Base-by-base conservation (phyloP, 257 asterid genomes). In the Ocimum tenuiflorum region DNA sequence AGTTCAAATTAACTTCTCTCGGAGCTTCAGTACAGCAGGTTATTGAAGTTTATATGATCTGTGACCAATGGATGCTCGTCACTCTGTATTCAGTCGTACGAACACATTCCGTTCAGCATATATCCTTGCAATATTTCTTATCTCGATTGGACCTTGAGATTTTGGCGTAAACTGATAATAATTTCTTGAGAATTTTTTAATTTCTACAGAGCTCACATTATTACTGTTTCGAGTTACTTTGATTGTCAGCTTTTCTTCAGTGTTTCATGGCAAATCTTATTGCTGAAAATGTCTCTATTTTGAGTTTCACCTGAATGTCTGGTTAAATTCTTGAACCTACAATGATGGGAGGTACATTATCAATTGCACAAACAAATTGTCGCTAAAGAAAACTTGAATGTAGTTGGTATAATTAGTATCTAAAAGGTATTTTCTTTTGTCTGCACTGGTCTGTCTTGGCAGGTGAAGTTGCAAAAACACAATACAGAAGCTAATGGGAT, bases 381-480 rank as follows among this genome's bases (percentile, higher is more conserved):
- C 65, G 10, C 55, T 29, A 1, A 57, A 56, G 29, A 66, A 33
- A 48, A 42, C 3, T 42, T 43, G 49, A 50, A 52, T 38, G 46
- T 39, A 18, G 41, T 47, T 18, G 4, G 31, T 27, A 27, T 50
- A 35, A 59, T 48, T 55, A 29, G 68, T 57, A 68, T 46, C 62
- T 52, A 24, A 42, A n/a, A 38, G 17, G 14, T 10, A 23, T 48
- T 19, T 45, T 15, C 13, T 19, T 36, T 63, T 35, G 35, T 36
- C 59, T 47, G 7, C 73, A 48, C 61, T 67, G 45, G 43, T 74
- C 68, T 60, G 56, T 60, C 36, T 69, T 47, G 42, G 64, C 87
- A 92, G 97, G 99, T 92, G 67, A 89, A 81, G 78, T 88, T 92
- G 63, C 97, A 92, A 77, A 92, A 81, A 67, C 89, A 89, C 81